These are phyloP conservation scores for Cephaloascus albidus DNA, from an alignment of 805 yeast species.

Conservation along the genomic window DNA sequence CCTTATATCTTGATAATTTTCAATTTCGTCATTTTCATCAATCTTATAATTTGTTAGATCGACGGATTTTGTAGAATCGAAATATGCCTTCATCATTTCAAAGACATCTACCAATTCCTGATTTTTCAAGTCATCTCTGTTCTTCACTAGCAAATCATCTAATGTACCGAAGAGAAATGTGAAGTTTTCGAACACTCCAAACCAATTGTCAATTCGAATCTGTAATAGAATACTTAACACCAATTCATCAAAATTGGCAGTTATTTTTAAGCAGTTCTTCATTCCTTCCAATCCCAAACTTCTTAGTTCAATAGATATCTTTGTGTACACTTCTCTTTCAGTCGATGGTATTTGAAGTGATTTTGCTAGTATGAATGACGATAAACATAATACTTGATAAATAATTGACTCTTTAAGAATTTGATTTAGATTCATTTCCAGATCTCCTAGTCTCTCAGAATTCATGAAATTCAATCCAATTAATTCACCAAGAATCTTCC, in stretches of 20 bases:
- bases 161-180: conserved; percentile 31
- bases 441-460: background rate
- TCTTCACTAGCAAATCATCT: conserved; percentile 17
- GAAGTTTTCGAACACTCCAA: conserved; percentile 31
- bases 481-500: conserved; percentile 3
- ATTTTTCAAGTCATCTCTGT: conserved; percentile 10
- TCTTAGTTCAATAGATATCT: conserved; percentile 1
- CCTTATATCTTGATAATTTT: conserved; percentile 34
- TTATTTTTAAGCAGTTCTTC: conserved; percentile 11
- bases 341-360: background rate
- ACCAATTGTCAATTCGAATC: conserved; percentile 25
- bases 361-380: background rate
- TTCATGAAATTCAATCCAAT: background rate
- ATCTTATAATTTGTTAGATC: conserved; percentile 37
- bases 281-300: conserved; percentile 1
- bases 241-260: conserved; percentile 18
- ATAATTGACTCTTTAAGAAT: conserved; percentile 1
- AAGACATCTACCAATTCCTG: conserved; percentile 15
- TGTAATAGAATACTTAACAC: conserved; percentile 25
- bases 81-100: conserved; percentile 24
- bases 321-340: background rate
- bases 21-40: conserved; percentile 19
- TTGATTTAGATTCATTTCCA: background rate
- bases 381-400: conserved; percentile 3
- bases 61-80: conserved; percentile 38